Percentiles rank a stretch among this genome's conserved stretches.
Evolutionary conservation across 148 eudicot genomes (phyloP).

Genomic region (Vaccinium darrowii): DNA sequence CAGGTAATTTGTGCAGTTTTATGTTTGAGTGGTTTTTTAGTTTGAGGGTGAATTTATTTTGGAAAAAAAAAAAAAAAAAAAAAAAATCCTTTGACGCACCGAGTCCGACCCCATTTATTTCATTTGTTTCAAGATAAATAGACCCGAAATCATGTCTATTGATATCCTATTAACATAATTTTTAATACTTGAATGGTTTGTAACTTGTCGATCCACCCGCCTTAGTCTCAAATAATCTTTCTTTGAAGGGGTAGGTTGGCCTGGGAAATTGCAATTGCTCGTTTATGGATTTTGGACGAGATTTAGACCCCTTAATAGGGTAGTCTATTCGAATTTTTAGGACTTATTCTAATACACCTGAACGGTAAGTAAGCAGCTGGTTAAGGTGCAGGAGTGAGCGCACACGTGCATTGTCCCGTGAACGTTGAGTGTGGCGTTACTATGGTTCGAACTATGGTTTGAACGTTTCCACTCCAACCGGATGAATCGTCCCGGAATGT

Average conservation of each 20-base stretch:
- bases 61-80: too few species aligned
- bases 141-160: too few species aligned
- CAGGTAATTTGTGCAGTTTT: slow-evolving; percentile 27
- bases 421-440: neutral
- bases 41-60: too few species aligned
- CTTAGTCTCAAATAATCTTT: too few species aligned
- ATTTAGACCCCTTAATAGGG: neutral
- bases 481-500: neutral
- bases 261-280: neutral
- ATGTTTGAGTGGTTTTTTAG: too few species aligned
- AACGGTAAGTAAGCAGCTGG: neutral
- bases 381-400: neutral
- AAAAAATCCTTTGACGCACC: too few species aligned
- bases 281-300: neutral
- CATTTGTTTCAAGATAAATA: too few species aligned
- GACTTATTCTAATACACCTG: neutral
- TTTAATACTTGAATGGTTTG: too few species aligned
- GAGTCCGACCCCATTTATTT: too few species aligned
- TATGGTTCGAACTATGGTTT: neutral
- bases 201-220: too few species aligned
- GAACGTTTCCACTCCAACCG: neutral
- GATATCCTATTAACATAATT: too few species aligned
- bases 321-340: neutral
- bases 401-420: neutral
- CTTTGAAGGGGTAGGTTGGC: too few species aligned